Evolutionary conservation across 2,329 filamentous ascomycete genomes (phyloP).

Genomic region (Pyrenochaeta sp.): DNA sequence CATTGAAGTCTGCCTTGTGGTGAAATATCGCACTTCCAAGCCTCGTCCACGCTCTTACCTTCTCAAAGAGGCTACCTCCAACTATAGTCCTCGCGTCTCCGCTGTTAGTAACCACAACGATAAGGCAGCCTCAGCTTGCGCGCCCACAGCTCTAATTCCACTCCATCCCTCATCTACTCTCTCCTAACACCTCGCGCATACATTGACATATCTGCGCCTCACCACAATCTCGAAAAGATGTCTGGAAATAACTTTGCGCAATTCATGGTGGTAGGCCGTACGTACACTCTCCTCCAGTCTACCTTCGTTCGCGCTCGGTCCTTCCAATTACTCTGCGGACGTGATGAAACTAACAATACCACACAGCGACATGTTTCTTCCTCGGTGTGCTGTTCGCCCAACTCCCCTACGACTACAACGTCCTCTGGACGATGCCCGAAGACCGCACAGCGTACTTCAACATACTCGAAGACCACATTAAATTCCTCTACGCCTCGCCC

Average conservation of each 20-base stretch:
- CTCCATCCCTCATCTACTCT: slow-evolving; percentile 16
- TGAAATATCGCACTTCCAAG: slow-evolving; percentile 13
- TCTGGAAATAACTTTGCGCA: slow-evolving; percentile 78
- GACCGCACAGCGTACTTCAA: slow-evolving; percentile 75
- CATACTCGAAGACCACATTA: slow-evolving; percentile 87
- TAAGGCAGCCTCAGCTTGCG: slow-evolving; percentile 32
- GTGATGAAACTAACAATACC: slow-evolving; percentile 16
- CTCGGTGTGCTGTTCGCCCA: slow-evolving; percentile 96
- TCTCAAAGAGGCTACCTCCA: slow-evolving; percentile 39
- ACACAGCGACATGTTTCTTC: slow-evolving; percentile 83
- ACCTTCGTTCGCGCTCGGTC: not conserved
- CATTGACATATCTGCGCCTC: slow-evolving; percentile 6
- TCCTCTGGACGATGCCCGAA: slow-evolving; percentile 78
- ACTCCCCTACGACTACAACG: slow-evolving; percentile 94
- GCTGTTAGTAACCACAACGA: slow-evolving; percentile 25
- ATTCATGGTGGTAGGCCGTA: slow-evolving; percentile 95
- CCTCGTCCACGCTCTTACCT: slow-evolving; percentile 31
- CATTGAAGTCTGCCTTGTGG: not conserved
- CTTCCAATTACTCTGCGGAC: not conserved
- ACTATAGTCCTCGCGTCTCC: slow-evolving; percentile 21
- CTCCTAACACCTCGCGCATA: slow-evolving; percentile 13
- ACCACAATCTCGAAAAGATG: slow-evolving; percentile 31
- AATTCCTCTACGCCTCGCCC: slow-evolving; percentile 89
- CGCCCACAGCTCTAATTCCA: slow-evolving; percentile 24
- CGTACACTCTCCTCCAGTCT: slow-evolving; percentile 51